These are phyloP conservation scores for Inonotus obliquus DNA, from an alignment of 1,284 basidiomycete genomes.

Conservation along the genomic window DNA sequence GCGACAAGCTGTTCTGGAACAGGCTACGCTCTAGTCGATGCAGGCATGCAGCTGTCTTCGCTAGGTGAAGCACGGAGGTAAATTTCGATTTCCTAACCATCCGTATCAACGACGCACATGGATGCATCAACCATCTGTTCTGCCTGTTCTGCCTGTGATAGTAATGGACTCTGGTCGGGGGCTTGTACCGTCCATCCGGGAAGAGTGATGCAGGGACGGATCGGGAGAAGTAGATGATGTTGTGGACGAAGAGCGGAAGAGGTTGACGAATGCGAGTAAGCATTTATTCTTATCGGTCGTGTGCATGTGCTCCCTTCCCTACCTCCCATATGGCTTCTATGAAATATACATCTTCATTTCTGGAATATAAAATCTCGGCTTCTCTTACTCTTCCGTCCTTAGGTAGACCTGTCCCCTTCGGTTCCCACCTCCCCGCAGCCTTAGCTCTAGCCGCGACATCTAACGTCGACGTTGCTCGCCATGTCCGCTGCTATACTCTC, in stretches of 20 bases:
- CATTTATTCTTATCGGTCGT: background rate
- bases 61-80: too few species aligned
- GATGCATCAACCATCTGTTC: too few species aligned
- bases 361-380: background rate
- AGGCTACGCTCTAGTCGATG: too few species aligned
- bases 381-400: background rate
- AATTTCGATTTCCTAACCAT: too few species aligned
- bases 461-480: background rate
- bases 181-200: background rate
- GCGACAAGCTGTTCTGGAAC: too few species aligned
- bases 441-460: background rate
- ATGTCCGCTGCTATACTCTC: slow-evolving; percentile 10
- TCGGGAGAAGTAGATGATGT: background rate
- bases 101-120: too few species aligned
- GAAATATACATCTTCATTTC: background rate
- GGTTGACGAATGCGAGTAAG: background rate
- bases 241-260: background rate
- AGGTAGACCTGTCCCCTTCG: background rate
- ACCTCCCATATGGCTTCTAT: background rate
- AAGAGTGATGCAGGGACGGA: background rate
- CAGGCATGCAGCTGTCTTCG: too few species aligned
- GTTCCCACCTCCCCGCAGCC: background rate
- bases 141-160: background rate
- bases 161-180: background rate
- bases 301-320: background rate